Evolutionary conservation across 202 grass and related monocot species (phyloP), one percentile per base, ranked within the genome.

Genomic region (Bolboschoenoplectus hybrid): DNA sequence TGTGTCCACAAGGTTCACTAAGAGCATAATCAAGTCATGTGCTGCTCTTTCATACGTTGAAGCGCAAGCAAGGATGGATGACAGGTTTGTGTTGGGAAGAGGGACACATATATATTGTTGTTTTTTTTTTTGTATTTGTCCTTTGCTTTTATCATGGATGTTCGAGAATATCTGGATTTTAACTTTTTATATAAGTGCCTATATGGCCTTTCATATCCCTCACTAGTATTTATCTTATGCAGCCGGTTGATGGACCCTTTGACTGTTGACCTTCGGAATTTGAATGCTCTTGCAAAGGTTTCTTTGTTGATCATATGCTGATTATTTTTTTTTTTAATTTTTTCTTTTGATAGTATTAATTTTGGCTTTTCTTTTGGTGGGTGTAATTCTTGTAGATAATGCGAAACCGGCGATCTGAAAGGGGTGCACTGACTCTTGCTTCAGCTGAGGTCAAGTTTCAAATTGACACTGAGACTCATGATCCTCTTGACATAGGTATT

Each of bases 1-100:
- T 85, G 83, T 96, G 85, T 91, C 88, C 12, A 89, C 93, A 52
- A 96, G 90, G 89, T 98, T 91, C 79, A 94, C 93, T 74, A 98
- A 96, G 88, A 98, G 93, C 70, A 90, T 89, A 83, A 98, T 98
- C 80, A 96, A 92, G 85, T 98, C 97, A 84, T 96, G 91, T 91
- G 91, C 93, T 87, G 96, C 96, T 89, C 86, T 98, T 87, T 98
- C 96, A 85, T 98, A 98, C 90, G 91, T 98, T 12, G 97, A 98
- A 89, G 97, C 97, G 63, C 97, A 98, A 92, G 97, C 97, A 45
- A 94, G 97, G 77, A 96, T 98, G 97, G 97, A 98, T 91, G 97
- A 98, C 82, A 96, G 91, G 97, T 98, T 36, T 81, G 44, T 67
- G 17, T 52, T 52, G 36, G 20, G 6, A 26, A 63, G 20, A 47